A percentile compares a stretch with the other conserved stretches of the same genome.
phyloP scores from a whole-genome alignment of 2,329 filamentous ascomycete genomes.

The Trichophyton simii region DNA sequence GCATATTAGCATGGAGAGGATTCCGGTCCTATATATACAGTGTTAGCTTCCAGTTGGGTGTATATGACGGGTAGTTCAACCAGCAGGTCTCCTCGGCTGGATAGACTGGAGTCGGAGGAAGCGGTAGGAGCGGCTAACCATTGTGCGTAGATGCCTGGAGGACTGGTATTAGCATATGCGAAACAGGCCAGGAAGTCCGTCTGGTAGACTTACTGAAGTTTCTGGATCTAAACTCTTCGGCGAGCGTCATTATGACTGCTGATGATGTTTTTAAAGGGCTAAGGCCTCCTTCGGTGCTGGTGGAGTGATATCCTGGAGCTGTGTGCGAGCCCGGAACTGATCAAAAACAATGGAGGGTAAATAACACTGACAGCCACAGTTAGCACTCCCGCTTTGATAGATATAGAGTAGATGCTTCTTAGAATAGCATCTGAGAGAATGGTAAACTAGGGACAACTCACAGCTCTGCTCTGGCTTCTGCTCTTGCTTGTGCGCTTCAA shows the following conservation, averaged over 20 bases:
- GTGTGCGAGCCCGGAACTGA: neutral
- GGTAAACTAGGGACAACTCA: neutral
- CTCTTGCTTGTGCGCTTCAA: neutral
- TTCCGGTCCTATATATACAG: conserved; percentile 31
- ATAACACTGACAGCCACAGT: neutral
- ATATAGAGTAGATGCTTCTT: neutral
- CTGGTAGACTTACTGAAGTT: conserved; percentile 48
- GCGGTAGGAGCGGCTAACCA: conserved; percentile 39
- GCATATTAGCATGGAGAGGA: conserved; percentile 52
- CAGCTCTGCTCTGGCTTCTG: neutral
- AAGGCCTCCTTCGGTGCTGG: neutral
- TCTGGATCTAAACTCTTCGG: conserved; percentile 50
- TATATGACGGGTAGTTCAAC: neutral
- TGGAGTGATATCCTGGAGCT: neutral
- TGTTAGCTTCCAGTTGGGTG: neutral
- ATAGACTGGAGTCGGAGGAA: neutral
- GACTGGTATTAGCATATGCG: conserved; percentile 13
- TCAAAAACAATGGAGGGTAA: neutral
- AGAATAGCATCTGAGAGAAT: neutral
- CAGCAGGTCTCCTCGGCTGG: neutral
- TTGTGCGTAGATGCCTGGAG: conserved; percentile 54
- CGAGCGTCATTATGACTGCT: conserved; percentile 34
- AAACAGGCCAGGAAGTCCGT: neutral
- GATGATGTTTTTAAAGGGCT: neutral
- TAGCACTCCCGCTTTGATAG: neutral